Conservation (phyloP, 2,329 filamentous ascomycete genomes). For the Aspergillus quadricinctus region DNA sequence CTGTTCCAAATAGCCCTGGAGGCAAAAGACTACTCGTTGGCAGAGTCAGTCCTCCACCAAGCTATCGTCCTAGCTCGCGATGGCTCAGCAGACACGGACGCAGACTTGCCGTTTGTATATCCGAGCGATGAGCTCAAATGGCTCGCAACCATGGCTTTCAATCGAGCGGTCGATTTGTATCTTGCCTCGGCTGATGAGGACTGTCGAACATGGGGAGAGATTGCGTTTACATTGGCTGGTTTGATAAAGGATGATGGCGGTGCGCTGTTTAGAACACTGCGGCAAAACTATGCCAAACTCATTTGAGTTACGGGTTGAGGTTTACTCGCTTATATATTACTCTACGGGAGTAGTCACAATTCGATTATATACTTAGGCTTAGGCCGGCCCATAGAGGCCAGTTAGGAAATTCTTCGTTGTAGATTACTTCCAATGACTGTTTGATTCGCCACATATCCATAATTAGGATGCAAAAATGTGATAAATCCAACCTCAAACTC, state of each 20-base stretch:
- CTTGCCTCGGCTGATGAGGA: slow-evolving; percentile 24
- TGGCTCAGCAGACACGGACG: not conserved
- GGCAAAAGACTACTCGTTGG: slow-evolving; percentile 22
- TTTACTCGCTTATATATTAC: not conserved
- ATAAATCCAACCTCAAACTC: not conserved
- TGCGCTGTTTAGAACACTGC: slow-evolving; percentile 20
- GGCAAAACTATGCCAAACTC: slow-evolving; percentile 26
- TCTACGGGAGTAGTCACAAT: not conserved
- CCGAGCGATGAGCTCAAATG: slow-evolving; percentile 54
- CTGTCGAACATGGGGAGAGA: slow-evolving; percentile 34
- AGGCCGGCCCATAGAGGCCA: not conserved
- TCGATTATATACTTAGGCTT: not conserved
- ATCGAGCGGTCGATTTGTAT: slow-evolving; percentile 53
- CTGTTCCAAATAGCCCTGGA: slow-evolving; percentile 63
- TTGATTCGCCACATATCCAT: not conserved
- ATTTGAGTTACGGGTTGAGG: slow-evolving; percentile 10
- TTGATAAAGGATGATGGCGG: slow-evolving; percentile 20
- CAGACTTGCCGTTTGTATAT: slow-evolving; percentile 29
- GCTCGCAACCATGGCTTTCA: slow-evolving; percentile 53
- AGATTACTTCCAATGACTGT: not conserved
- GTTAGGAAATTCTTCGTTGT: not conserved
- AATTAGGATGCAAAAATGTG: slow-evolving; percentile 1
- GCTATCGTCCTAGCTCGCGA: slow-evolving; percentile 20
- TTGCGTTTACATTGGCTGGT: slow-evolving; percentile 32
- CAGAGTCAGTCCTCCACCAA: slow-evolving; percentile 34